Conservation (phyloP, 352 stramenopile genomes). For the Globisporangium uncinulatum region DNA sequence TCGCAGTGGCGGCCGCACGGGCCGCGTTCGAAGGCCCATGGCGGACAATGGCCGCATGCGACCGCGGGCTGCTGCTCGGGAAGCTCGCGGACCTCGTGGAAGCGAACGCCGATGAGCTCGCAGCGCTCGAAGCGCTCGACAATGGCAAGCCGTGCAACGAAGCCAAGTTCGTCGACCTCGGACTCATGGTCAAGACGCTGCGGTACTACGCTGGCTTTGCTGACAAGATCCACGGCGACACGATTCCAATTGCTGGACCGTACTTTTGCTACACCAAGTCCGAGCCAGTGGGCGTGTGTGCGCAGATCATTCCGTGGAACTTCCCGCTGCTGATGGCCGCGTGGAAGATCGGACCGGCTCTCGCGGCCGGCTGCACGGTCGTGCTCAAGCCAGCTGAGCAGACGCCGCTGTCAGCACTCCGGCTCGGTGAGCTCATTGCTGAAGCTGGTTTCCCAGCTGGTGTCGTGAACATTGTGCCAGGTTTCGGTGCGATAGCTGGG, state of each 20-base stretch:
- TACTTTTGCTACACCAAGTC: conserved; percentile 57
- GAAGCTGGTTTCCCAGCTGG: conserved; percentile 68
- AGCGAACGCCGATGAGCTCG: conserved; percentile 54
- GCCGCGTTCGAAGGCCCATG: conserved; percentile 67
- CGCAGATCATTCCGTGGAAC: conserved; percentile 96
- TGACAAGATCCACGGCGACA: conserved; percentile 72
- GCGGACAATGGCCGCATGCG: conserved; percentile 39
- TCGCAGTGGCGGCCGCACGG: conserved; percentile 62
- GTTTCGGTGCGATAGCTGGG: conserved; percentile 30
- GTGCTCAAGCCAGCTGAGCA: conserved; percentile 94
- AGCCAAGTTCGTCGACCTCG: conserved; percentile 74
- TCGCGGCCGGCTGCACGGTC: conserved; percentile 88
- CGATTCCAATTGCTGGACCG: conserved; percentile 43
- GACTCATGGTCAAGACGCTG: conserved; percentile 75
- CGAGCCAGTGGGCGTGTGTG: conserved; percentile 82
- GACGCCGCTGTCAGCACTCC: conserved; percentile 91
- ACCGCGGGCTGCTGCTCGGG: conserved; percentile 33
- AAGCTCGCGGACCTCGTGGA: conserved; percentile 43
- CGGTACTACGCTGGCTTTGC: conserved; percentile 92
- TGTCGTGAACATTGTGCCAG: conserved; percentile 80
- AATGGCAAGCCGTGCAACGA: conserved; percentile 91
- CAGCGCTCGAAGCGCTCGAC: conserved; percentile 89
- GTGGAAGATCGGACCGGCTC: conserved; percentile 86
- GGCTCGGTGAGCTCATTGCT: conserved; percentile 74
- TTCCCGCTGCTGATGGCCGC: conserved; percentile 96